phyloP scores from a whole-genome alignment of 2,329 filamentous ascomycete genomes.

The Diaporthe citriasiana region DNA sequence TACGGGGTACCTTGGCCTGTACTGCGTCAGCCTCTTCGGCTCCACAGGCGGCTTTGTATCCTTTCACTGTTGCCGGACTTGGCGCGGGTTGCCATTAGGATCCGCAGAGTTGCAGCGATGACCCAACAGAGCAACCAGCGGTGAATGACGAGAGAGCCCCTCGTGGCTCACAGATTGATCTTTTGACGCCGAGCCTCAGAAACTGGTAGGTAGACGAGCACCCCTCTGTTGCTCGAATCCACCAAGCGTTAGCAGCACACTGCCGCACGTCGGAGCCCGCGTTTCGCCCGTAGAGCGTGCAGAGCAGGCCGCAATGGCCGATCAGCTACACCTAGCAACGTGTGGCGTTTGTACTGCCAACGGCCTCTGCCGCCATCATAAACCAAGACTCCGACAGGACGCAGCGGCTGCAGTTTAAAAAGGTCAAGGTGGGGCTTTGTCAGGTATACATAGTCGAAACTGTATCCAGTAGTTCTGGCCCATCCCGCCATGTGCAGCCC shows the following conservation, averaged over 20 bases:
- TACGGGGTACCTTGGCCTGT: slow-evolving; percentile 25
- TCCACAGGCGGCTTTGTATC: slow-evolving; percentile 22
- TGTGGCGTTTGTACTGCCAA: slow-evolving; percentile 12
- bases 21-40: slow-evolving; percentile 24
- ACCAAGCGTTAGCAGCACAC: neutral
- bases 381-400: neutral
- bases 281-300: neutral
- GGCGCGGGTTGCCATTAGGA: slow-evolving; percentile 40
- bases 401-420: neutral
- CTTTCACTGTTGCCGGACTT: slow-evolving; percentile 41
- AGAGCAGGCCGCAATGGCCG: neutral
- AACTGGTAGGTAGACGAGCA: neutral
- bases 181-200: slow-evolving; percentile 15
- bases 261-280: slow-evolving; percentile 18
- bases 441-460: neutral
- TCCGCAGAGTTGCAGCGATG: slow-evolving; percentile 31
- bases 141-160: slow-evolving; percentile 33
- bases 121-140: slow-evolving; percentile 34
- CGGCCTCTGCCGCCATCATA: neutral
- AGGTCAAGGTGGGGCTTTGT: neutral
- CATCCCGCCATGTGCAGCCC: slow-evolving; percentile 11
- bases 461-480: slow-evolving; percentile 2
- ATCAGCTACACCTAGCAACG: neutral
- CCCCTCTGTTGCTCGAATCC: slow-evolving; percentile 5
- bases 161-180: slow-evolving; percentile 5